A percentile compares a stretch with the other conserved stretches of the same genome.
These are phyloP conservation scores for Sclerotinia minor DNA, from an alignment of 2,329 filamentous ascomycete species.

Conservation along the genomic window DNA sequence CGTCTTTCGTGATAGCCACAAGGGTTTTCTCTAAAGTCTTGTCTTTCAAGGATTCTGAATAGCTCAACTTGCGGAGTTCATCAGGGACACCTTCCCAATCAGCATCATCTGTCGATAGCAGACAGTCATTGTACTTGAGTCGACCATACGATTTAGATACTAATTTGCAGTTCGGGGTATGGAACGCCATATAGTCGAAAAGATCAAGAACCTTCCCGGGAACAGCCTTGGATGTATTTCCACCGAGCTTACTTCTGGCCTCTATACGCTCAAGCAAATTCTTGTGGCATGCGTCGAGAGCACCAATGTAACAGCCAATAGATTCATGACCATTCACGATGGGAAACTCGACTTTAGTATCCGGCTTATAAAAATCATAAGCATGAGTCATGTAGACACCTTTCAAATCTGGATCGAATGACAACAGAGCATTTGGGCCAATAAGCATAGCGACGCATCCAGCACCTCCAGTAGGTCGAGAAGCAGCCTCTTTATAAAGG, in stretches of 20 bases:
- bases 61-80: background rate
- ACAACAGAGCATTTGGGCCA: slow-evolving; percentile 10
- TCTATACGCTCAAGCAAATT: background rate
- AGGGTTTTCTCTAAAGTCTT: slow-evolving; percentile 1
- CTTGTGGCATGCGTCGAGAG: slow-evolving; percentile 13
- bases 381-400: slow-evolving; percentile 12
- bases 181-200: slow-evolving; percentile 16
- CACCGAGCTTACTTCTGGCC: background rate
- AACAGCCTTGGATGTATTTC: background rate
- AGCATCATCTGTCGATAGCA: background rate
- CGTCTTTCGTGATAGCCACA: background rate
- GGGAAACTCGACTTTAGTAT: slow-evolving; percentile 9
- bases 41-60: background rate
- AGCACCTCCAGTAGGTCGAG: slow-evolving; percentile 14
- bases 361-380: slow-evolving; percentile 23
- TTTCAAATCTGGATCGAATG: background rate
- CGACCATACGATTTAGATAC: slow-evolving; percentile 5
- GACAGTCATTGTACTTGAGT: slow-evolving; percentile 13
- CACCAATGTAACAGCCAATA: slow-evolving; percentile 10
- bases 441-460: slow-evolving; percentile 19
- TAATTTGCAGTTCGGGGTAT: slow-evolving; percentile 15
- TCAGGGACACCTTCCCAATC: slow-evolving; percentile 2
- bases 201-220: background rate
- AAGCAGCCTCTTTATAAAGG: slow-evolving; percentile 8
- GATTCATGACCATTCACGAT: slow-evolving; percentile 15